Base-by-base conservation (phyloP, 495 filamentous ascomycete species). In the Sordaria brevicollis region DNA sequence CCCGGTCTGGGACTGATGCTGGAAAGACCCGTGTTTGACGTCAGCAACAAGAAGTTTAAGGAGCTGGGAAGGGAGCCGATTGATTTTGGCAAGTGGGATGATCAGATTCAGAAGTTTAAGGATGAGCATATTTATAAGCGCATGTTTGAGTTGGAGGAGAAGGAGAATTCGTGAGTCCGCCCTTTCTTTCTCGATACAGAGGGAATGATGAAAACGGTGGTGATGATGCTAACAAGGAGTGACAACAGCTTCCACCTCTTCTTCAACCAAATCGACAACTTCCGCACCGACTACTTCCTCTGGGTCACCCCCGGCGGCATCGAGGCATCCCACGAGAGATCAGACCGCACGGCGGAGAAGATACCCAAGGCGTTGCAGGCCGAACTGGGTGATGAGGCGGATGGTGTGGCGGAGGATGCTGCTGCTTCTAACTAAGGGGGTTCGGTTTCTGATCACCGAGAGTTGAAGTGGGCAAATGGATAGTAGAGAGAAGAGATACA, bases 101-200 rank as follows among this genome's bases (percentile, higher is more conserved):
- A 87, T 71, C 87, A 92, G 79, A 93, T 99, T 72, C 82, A 87
- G 67, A 90, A 89, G 71, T 99, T 99, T 79, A 97, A 97, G 83
- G 91, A 97, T 77, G 81, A 89, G 71, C 90, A 97, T 79, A 98
- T 99, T 66, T 99, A 99, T 76, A 86, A 90, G 73, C 84, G 92
- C 13, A 96, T 98, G 70, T 98, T 94, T 81, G 86, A 90, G 37
- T 89, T 95, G 73, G 95, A 98, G 79, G 90, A 94, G 78, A 85
- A 90, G 75, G 86, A 89, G 69, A 87, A 92, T 72, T 82, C 86
- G 90, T 94, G 83, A 81, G 90, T 86, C 17, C 62, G 5, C 4
- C 29, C 33, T 25, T n/a, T 43, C 36, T 9, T 54, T 19, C 21
- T 29, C 5, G 10, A 11, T 15, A 67, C 21, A 11, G n/a, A n/a